Conservation (phyloP, 352 stramenopile genomes). For the Phytophthora quininea region DNA sequence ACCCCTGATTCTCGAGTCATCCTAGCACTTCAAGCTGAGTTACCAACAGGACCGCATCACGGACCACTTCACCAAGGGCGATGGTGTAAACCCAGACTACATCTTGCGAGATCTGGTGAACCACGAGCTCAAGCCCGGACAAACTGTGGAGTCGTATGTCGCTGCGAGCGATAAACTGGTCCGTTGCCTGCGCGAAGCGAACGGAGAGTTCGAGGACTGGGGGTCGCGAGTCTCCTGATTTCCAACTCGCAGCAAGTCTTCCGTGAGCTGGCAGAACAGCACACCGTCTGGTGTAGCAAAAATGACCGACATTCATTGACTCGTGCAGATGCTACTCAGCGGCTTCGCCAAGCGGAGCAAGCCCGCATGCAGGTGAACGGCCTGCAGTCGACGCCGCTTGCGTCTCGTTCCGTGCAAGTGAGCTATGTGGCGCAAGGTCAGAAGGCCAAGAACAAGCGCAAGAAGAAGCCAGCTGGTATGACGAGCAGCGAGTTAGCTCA, state of each 20-base stretch:
- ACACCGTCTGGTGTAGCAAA: slow-evolving; percentile 1
- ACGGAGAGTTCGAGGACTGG: slow-evolving; percentile 1
- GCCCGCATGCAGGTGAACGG: background rate
- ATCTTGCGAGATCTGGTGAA: background rate
- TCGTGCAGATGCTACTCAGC: background rate
- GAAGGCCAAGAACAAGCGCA: background rate
- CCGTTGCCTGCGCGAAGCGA: background rate
- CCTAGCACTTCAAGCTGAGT: too few relatives aligned
- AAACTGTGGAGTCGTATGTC: background rate
- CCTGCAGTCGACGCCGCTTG: background rate
- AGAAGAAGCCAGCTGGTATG: background rate
- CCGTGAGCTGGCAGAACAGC: background rate
- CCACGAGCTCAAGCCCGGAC: background rate
- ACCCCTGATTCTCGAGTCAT: too few relatives aligned
- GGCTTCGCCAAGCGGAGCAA: background rate
- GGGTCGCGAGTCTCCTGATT: background rate
- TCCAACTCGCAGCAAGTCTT: background rate
- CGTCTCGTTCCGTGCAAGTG: background rate
- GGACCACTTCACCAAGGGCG: background rate
- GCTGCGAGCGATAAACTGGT: background rate
- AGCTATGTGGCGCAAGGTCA: too few relatives aligned
- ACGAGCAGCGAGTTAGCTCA: background rate
- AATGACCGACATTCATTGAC: background rate
- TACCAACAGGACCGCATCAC: background rate
- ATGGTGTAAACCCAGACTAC: background rate